phyloP scores from a whole-genome alignment of 805 yeast genomes.

The Wickerhamiella alocasiicola region DNA sequence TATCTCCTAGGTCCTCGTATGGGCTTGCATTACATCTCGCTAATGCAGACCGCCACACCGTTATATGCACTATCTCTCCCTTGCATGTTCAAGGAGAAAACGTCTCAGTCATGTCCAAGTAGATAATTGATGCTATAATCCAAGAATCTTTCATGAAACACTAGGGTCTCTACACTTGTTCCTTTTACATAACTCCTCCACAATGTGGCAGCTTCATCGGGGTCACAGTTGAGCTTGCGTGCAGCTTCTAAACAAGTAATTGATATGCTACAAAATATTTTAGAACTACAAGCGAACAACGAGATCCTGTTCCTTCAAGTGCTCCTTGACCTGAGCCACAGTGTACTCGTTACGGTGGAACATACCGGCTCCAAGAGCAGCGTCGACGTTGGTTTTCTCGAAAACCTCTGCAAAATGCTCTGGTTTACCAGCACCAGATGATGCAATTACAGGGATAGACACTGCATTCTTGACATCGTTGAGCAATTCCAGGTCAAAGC shows the following conservation, averaged over 20 bases:
- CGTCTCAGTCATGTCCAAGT: no score
- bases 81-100: no score
- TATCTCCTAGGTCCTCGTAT: no score
- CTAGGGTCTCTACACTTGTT: no score
- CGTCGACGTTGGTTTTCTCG: constrained; percentile 70
- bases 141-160: no score
- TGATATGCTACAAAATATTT: not conserved
- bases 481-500: constrained; percentile 80
- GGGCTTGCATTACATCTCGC: no score
- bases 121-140: no score
- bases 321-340: constrained; percentile 69
- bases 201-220: no score
- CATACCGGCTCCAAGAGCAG: constrained; percentile 98
- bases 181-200: no score
- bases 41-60: no score
- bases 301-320: constrained; percentile 46
- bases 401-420: constrained; percentile 84
- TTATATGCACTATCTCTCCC: no score
- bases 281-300: constrained; percentile 40
- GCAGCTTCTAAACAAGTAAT: not conserved
- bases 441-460: constrained; percentile 87
- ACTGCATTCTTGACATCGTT: constrained; percentile 66
- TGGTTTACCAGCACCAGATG: constrained; percentile 95
- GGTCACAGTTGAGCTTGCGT: constrained; percentile 41
- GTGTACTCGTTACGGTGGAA: constrained; percentile 92